phyloP scores from a whole-genome alignment of 2,329 filamentous ascomycete species.

The Gaeumannomyces tritici region DNA sequence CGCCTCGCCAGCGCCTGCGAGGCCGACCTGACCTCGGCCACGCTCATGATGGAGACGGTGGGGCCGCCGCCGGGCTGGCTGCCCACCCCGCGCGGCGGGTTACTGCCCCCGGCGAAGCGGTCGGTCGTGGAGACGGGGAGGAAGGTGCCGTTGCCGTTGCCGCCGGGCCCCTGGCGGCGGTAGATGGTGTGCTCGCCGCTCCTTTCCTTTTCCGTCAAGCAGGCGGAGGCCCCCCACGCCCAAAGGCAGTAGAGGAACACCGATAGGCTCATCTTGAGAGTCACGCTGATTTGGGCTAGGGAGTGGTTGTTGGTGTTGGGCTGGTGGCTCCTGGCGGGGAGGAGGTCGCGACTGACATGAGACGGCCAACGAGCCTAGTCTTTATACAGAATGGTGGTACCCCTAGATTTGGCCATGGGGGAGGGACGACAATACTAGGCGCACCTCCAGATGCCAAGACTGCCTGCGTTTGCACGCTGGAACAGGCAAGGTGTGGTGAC shows the following conservation, averaged over 20 bases:
- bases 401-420: neutral
- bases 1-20: neutral
- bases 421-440: neutral
- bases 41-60: neutral
- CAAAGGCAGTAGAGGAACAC: neutral
- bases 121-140: constrained; percentile 2
- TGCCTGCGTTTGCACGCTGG: neutral
- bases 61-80: neutral
- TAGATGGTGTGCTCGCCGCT: neutral
- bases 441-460: neutral
- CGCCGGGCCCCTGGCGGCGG: neutral
- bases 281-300: neutral
- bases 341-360: too few species aligned
- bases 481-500: neutral
- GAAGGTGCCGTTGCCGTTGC: neutral
- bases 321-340: neutral
- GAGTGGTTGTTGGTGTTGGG: too few species aligned
- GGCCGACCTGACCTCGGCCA: constrained; percentile 1
- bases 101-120: neutral
- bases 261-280: neutral
- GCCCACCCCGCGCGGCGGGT: constrained; percentile 1
- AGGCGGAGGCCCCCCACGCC: neutral
- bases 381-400: neutral
- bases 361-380: neutral
- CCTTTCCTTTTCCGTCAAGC: neutral